Base-by-base conservation (phyloP, 2,329 filamentous ascomycete species). In the Sporothrix dimorphospora region DNA sequence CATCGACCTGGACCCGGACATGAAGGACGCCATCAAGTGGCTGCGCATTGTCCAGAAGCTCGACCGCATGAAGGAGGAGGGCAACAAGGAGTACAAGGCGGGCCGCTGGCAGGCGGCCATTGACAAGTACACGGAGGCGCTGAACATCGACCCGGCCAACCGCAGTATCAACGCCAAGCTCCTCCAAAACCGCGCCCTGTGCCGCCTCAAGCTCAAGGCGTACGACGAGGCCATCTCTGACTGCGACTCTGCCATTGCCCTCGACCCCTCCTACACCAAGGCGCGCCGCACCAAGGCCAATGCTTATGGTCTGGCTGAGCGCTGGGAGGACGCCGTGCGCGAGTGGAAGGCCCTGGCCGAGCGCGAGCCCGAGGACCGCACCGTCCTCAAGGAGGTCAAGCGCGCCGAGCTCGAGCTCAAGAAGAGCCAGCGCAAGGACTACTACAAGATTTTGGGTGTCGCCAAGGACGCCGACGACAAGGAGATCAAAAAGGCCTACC, bases 341-440 rank as follows among this genome's bases (percentile, higher is more conserved):
- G 95, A 98, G 79, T 93, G 93, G 86, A 98, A 98, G 86, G 86
- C 88, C 2, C 89, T 98, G 73, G 88, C 91, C 68, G 95, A 98
- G 80, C 84, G 90, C 73, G 93, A 96, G 76, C 94, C 94, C 1
- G 87, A 90, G 74, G 96, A 99, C 80, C 89, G 90, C 55, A 89
- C 87, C 16, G 91, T 98, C 73, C 86, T 88, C 69, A 94, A 92
- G 81, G 96, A 99, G 78, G 89, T 98, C 59, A 91, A 93, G 72
- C 92, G 91, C 78, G 96, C 95, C 1, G 95, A 99, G 83, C 85
- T 98, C 34, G 96, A 99, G 83, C 85, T 98, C 75, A 99, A 99
- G 90, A 98, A 98, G 90, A 92, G 92, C 81, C 92, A 95, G 83
- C 88, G 96, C 74, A 99, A 99, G 83, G 96, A 99, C 79, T 98